Evolutionary conservation across 192 early-diverging fungal species (phyloP).

Genomic region (Dispira simplex): DNA sequence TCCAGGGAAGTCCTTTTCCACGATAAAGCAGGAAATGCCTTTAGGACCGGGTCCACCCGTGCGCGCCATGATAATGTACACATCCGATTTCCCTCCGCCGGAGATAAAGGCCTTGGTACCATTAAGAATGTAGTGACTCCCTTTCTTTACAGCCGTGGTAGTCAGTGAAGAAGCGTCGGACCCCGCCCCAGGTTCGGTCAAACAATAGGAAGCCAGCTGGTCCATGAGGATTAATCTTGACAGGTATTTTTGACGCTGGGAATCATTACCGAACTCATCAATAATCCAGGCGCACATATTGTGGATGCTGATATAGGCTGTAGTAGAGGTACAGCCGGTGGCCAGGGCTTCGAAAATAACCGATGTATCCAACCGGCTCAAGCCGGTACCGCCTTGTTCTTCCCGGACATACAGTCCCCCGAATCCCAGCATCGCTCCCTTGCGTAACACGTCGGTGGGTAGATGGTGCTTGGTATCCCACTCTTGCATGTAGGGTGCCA

Average conservation of each 20-base stretch:
- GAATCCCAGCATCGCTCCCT: constrained; percentile 38
- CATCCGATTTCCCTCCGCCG: constrained; percentile 30
- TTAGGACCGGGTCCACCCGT: constrained; percentile 35
- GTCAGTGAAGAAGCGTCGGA: constrained; percentile 47
- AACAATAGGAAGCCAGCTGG: constrained; percentile 25
- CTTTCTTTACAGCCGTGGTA: constrained; percentile 29
- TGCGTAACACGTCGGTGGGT: constrained; percentile 27
- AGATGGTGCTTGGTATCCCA: constrained; percentile 36
- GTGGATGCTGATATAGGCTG: constrained; percentile 40
- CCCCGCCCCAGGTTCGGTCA: constrained; percentile 30
- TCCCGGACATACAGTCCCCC: constrained; percentile 28
- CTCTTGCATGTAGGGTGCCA: constrained; percentile 37
- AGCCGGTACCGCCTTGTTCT: constrained; percentile 33
- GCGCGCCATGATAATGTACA: constrained; percentile 42
- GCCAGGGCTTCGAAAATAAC: constrained; percentile 38
- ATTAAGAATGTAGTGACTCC: constrained; percentile 24
- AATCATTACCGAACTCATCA: constrained; percentile 26
- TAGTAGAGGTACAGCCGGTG: constrained; percentile 32
- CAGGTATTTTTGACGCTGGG: constrained; percentile 29
- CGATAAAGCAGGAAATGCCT: constrained; percentile 35
- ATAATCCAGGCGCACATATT: constrained; percentile 47
- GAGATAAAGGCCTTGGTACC: constrained; percentile 29
- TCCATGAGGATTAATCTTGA: constrained; percentile 20
- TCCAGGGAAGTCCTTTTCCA: constrained; percentile 38
- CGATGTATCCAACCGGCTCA: constrained; percentile 30